Percentiles rank a stretch among this genome's conserved stretches.
Conservation (phyloP, 2,329 filamentous ascomycete genomes). For the Clarireedia paspali region DNA sequence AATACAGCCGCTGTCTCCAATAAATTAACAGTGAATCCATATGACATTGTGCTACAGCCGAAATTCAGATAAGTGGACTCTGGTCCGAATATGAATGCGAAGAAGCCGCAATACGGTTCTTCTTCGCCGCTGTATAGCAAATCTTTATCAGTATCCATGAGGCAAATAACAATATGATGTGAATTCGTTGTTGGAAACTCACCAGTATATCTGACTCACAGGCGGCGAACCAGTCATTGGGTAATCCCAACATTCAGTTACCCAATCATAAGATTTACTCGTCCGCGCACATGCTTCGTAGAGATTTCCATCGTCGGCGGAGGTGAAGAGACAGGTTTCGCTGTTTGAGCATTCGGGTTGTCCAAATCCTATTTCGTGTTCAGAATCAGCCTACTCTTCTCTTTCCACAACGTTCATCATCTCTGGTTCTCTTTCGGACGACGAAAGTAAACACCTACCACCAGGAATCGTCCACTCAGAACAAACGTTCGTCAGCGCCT, state of each 20-base stretch:
- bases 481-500: conserved; percentile 15
- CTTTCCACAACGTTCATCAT: neutral
- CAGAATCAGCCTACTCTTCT: neutral
- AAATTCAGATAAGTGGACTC: conserved; percentile 18
- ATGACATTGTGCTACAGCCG: conserved; percentile 17
- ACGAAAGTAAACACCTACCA: conserved; percentile 4
- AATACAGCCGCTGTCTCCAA: neutral
- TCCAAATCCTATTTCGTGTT: conserved; percentile 9
- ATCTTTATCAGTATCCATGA: neutral
- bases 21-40: conserved; percentile 12
- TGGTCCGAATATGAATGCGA: conserved; percentile 14
- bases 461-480: conserved; percentile 23
- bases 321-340: conserved; percentile 20
- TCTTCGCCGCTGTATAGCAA: neutral
- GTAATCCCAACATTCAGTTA: conserved; percentile 18
- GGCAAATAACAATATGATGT: too few relatives aligned
- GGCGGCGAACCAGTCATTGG: conserved; percentile 10
- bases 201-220: conserved; percentile 16
- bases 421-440: too few relatives aligned
- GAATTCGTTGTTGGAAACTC: neutral
- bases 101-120: conserved; percentile 18
- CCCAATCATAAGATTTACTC: conserved; percentile 17
- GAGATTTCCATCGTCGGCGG: conserved; percentile 7
- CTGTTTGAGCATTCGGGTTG: conserved; percentile 16
- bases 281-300: conserved; percentile 22